These are phyloP conservation scores for Trichoderma parareesei DNA, from an alignment of 495 filamentous ascomycete genomes.

Conservation along the genomic window DNA sequence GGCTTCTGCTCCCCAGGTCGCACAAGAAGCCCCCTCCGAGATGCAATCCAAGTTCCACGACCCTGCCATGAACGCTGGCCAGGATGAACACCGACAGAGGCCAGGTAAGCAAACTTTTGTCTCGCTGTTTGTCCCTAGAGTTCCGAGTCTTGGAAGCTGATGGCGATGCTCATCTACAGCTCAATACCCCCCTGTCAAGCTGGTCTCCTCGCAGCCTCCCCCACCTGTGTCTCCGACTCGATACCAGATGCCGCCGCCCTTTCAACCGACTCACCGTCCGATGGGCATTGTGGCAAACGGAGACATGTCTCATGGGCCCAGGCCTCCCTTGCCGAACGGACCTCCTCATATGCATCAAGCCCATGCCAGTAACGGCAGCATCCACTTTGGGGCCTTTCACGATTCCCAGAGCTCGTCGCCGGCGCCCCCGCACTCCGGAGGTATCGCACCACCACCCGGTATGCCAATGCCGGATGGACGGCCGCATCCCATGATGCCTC, in stretches of 20 bases:
- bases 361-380: slow-evolving; percentile 9
- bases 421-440: slow-evolving; percentile 10
- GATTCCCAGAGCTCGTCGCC: slow-evolving; percentile 12
- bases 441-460: slow-evolving; percentile 12
- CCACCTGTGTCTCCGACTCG: slow-evolving; percentile 4
- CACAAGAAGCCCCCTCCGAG: not conserved
- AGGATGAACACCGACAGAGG: not conserved
- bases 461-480: slow-evolving; percentile 10
- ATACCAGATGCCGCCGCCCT: slow-evolving; percentile 13
- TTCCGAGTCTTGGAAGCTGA: not conserved
- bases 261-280: slow-evolving; percentile 3
- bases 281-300: slow-evolving; percentile 3
- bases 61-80: not conserved
- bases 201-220: not conserved
- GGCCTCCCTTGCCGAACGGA: not conserved
- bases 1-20: not conserved
- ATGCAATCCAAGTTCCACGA: not conserved
- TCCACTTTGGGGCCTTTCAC: slow-evolving; percentile 9
- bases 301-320: not conserved
- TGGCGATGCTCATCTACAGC: not conserved
- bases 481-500: slow-evolving; percentile 2
- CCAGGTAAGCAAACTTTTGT: not conserved
- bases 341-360: slow-evolving; percentile 10
- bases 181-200: slow-evolving; percentile 3
- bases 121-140: not conserved